These are phyloP conservation scores for Gomphus sp. DNA, from an alignment of 1,284 basidiomycete species.

Conservation along the genomic window DNA sequence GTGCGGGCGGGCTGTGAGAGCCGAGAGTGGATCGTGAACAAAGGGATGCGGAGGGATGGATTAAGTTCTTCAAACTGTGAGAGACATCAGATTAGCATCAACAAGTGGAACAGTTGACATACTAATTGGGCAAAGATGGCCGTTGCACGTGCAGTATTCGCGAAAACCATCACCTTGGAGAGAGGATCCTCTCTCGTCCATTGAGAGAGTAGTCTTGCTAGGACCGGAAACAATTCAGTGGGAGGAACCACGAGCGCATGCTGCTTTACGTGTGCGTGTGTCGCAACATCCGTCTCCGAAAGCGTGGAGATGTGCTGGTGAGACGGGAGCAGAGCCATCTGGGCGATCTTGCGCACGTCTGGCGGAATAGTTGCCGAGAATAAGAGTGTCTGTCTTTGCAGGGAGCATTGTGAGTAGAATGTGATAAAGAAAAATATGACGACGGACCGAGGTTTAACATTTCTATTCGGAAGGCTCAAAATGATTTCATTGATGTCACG, in stretches of 20 bases:
- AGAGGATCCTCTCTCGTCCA: slow-evolving; percentile 19
- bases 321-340: slow-evolving; percentile 34
- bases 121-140: slow-evolving; percentile 38
- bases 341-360: slow-evolving; percentile 42
- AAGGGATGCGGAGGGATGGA: slow-evolving; percentile 15
- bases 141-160: slow-evolving; percentile 61
- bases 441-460: background rate
- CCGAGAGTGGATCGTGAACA: slow-evolving; percentile 40
- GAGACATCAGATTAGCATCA: slow-evolving; percentile 6
- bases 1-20: slow-evolving; percentile 35
- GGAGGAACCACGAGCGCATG: slow-evolving; percentile 34
- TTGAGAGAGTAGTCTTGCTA: slow-evolving; percentile 28
- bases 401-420: slow-evolving; percentile 30
- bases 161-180: slow-evolving; percentile 48
- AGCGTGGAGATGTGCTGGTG: slow-evolving; percentile 59
- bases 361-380: slow-evolving; percentile 99
- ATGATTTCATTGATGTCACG: slow-evolving; percentile 99
- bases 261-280: slow-evolving; percentile 61
- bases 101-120: slow-evolving; percentile 22
- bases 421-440: too few relatives aligned
- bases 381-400: slow-evolving; percentile 92
- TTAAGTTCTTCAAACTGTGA: background rate
- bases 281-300: slow-evolving; percentile 50
- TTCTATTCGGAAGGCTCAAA: slow-evolving; percentile 24
- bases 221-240: slow-evolving; percentile 34